Evolutionary conservation across 345 rosid genomes (phyloP).

Genomic region (Orychophragmus violaceus): DNA sequence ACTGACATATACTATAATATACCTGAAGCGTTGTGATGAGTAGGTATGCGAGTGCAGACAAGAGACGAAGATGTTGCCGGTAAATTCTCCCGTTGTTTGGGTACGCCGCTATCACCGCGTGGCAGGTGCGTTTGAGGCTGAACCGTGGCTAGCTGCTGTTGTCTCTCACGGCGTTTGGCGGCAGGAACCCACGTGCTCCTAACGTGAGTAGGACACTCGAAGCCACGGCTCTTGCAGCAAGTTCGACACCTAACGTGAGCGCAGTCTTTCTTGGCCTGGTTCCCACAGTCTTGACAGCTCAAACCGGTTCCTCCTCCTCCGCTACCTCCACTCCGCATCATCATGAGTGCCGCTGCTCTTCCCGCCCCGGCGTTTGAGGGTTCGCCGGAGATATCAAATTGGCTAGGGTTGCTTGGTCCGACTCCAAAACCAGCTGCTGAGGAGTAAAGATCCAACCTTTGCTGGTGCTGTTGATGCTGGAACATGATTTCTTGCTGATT

Average conservation of each 20-base stretch:
- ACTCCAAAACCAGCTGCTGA: slow-evolving; percentile 60
- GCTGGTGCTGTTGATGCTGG: slow-evolving; percentile 40
- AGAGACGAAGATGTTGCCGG: slow-evolving; percentile 32
- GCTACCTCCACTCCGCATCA: slow-evolving; percentile 28
- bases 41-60: slow-evolving; percentile 47
- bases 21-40: slow-evolving; percentile 44
- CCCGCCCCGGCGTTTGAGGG: slow-evolving; percentile 31
- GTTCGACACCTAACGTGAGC: slow-evolving; percentile 70
- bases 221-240: slow-evolving; percentile 86
- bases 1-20: slow-evolving; percentile 5
- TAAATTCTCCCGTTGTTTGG: slow-evolving; percentile 43
- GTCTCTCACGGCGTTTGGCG: slow-evolving; percentile 71
- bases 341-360: slow-evolving; percentile 35
- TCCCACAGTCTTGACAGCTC: slow-evolving; percentile 87
- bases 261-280: slow-evolving; percentile 89
- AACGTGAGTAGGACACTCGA: slow-evolving; percentile 68
- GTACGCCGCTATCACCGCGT: slow-evolving; percentile 26
- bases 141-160: slow-evolving; percentile 34
- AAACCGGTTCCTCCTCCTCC: slow-evolving; percentile 29
- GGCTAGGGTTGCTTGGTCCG: slow-evolving; percentile 49
- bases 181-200: slow-evolving; percentile 95
- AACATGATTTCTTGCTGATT: slow-evolving; percentile 43
- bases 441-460: slow-evolving; percentile 51
- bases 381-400: slow-evolving; percentile 40
- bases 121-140: slow-evolving; percentile 29